Percentiles rank a stretch among this genome's conserved stretches.
phyloP scores from a whole-genome alignment of 345 rosid species.

The Eutrema yunnanense region DNA sequence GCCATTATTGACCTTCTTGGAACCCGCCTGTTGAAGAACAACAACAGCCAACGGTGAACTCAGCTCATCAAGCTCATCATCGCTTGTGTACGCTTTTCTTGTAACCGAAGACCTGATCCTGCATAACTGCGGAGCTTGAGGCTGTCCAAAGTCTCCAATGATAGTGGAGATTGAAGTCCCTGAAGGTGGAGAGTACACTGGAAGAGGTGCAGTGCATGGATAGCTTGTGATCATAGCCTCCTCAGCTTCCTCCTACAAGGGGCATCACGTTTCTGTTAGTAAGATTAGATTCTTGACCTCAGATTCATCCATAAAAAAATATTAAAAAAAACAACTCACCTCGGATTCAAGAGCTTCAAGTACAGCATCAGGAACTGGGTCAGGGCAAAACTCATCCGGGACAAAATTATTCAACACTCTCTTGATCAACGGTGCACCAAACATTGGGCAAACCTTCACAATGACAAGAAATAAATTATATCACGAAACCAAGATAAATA shows the following conservation, averaged over 20 bases:
- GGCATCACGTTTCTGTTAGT: conserved; percentile 6
- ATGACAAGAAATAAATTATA: background rate
- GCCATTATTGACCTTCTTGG: conserved; percentile 4
- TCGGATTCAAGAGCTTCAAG: conserved; percentile 68
- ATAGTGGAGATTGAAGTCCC: conserved; percentile 38
- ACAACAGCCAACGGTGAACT: conserved; percentile 61
- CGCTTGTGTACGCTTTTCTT: conserved; percentile 73
- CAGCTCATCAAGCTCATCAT: conserved; percentile 87
- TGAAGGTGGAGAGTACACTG: conserved; percentile 55
- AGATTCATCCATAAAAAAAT: background rate
- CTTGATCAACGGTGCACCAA: conserved; percentile 70
- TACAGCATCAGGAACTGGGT: conserved; percentile 71
- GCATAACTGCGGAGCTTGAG: conserved; percentile 38
- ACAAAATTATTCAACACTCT: conserved; percentile 63
- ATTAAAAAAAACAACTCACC: conserved; percentile 39
- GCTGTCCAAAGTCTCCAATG: conserved; percentile 39
- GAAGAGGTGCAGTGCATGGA: conserved; percentile 62
- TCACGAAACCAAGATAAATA: background rate
- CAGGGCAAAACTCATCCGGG: conserved; percentile 91
- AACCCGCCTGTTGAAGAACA: conserved; percentile 27
- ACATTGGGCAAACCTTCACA: conserved; percentile 80
- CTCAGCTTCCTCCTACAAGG: conserved; percentile 25
- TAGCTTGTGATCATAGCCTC: conserved; percentile 30
- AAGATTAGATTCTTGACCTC: background rate
- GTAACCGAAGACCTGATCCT: conserved; percentile 61